phyloP scores from a whole-genome alignment of 345 rosid species.

The Camelina sativa region DNA sequence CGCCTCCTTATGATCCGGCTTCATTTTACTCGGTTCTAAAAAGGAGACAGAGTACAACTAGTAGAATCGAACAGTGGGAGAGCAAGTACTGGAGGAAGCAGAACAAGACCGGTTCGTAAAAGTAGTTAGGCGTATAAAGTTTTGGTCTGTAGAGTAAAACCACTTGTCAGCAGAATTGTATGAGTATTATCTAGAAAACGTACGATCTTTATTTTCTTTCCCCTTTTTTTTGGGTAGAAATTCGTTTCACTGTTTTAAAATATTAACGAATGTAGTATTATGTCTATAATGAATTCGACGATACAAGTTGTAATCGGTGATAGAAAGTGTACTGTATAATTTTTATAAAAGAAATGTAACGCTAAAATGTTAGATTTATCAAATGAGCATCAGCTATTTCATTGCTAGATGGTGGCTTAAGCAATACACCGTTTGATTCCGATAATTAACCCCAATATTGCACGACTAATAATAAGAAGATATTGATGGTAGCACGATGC shows the following conservation, averaged over 20 bases:
- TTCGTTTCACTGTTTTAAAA: no score
- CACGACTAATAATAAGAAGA: background rate
- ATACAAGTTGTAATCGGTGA: background rate
- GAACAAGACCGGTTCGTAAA: constrained; percentile 39
- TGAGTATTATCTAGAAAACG: background rate
- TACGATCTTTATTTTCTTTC: background rate
- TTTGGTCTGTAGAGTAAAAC: constrained; percentile 27
- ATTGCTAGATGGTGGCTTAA: background rate
- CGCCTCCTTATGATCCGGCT: constrained; percentile 67
- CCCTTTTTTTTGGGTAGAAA: constrained; percentile 29
- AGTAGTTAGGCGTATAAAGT: constrained; percentile 16
- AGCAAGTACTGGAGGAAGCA: constrained; percentile 50
- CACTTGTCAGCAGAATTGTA: background rate
- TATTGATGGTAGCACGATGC: no score
- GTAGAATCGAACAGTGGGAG: constrained; percentile 55
- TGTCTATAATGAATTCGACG: background rate
- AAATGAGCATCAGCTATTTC: background rate
- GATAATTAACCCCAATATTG: background rate
- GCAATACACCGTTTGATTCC: background rate
- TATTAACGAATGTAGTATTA: no score
- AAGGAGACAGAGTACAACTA: constrained; percentile 45
- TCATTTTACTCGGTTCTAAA: constrained; percentile 46
- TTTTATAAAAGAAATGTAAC: background rate
- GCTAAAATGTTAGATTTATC: background rate
- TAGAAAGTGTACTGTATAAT: background rate